These are phyloP conservation scores for Diaporthe sp. DNA, from an alignment of 2,329 filamentous ascomycete genomes.

Conservation along the genomic window DNA sequence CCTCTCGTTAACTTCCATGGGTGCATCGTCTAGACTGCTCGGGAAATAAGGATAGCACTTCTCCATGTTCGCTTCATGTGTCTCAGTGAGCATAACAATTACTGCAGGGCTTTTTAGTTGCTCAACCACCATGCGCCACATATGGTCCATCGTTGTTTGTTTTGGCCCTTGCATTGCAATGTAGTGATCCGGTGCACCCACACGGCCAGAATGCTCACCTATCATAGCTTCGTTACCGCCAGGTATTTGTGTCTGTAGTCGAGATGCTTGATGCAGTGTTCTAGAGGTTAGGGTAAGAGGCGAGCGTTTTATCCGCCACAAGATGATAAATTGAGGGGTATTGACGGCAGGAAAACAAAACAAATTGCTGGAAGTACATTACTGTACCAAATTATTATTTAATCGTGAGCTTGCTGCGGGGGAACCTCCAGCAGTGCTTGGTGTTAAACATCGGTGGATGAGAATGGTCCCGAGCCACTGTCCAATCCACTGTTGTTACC, in stretches of 20 bases:
- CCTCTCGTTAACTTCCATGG: slow-evolving; percentile 71
- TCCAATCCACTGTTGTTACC: too few relatives aligned
- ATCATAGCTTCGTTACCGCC: background rate
- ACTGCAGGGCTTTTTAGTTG: slow-evolving; percentile 79
- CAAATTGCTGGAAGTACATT: too few relatives aligned
- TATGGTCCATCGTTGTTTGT: slow-evolving; percentile 77
- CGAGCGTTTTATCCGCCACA: too few relatives aligned
- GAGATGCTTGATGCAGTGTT: slow-evolving; percentile 39
- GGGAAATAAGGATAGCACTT: slow-evolving; percentile 95
- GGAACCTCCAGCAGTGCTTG: too few relatives aligned
- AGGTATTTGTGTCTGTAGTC: slow-evolving; percentile 34
- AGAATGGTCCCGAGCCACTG: too few relatives aligned
- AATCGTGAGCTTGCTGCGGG: too few relatives aligned
- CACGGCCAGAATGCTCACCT: background rate
- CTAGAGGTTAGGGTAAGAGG: slow-evolving; percentile 68
- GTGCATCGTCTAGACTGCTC: slow-evolving; percentile 59
- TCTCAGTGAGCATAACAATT: slow-evolving; percentile 94
- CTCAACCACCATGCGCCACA: slow-evolving; percentile 96
- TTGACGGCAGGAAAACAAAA: too few relatives aligned
- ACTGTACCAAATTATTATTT: too few relatives aligned
- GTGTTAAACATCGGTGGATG: too few relatives aligned
- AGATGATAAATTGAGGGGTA: too few relatives aligned
- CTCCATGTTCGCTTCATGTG: slow-evolving; percentile 78
- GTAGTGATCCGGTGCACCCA: slow-evolving; percentile 65
- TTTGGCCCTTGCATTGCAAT: slow-evolving; percentile 97